Evolutionary conservation across 1,139 yeast genomes (phyloP), one percentile per base, ranked within the genome.

Genomic region (Eremothecium coryli): DNA sequence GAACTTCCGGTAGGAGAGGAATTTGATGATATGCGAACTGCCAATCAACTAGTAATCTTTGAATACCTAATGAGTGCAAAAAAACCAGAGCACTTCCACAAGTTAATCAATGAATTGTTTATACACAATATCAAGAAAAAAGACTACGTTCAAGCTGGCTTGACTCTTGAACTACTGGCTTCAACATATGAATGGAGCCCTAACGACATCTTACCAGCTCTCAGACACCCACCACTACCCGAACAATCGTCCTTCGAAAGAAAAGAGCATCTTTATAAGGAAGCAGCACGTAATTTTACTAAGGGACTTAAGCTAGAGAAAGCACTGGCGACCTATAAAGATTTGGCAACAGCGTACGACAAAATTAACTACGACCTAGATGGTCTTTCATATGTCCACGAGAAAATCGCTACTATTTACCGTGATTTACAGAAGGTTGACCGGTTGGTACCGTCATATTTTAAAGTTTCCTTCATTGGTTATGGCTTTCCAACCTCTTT

Each of bases 11-110:
- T 70, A 33, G 90, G 88, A 14, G 77, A 78, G 31, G 94, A 85
- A 49, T 85, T 80, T 58, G 90, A 81, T 48, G 93, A 82, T 51
- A 95, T 85, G 56, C 67, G 95, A 53, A 78, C 86, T 3, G 80
- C 82, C 71, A 82, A 81, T 53, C 75, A 76, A 41, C 66, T 85
- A 50, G 81, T 79, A 49, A 79, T 84, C 49, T 74, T 82, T 45
- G 79, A 86, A 32, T 82, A 75, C 56, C 68, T 85, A 56, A 72
- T 80, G 65, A 77, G 80, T 48, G 86, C 85, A 31, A 76, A 79
- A 52, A 76, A 78, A 47, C 93, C 93, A 0, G 93, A 82, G 54
- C 66, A 80, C 41, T 79, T 85, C 61, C 80, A 82, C 52, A 71
- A 84, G 11, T 81, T 82, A 54, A 73, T 85, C 46, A 73, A 78